phyloP scores from a whole-genome alignment of 805 yeast species.

The Huiozyma naganishii region DNA sequence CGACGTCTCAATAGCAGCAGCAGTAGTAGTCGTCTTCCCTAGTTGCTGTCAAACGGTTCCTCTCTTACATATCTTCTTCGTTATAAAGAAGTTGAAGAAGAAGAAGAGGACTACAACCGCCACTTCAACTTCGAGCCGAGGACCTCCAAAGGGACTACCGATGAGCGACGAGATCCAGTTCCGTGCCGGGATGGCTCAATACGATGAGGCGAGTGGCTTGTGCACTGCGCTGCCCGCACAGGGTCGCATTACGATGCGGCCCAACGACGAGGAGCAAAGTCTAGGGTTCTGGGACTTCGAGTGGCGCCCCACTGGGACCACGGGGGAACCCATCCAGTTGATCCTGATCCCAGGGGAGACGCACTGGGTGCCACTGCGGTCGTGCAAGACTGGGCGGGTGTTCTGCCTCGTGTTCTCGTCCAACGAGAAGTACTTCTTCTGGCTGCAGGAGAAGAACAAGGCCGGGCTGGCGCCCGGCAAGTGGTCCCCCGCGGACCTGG shows the following conservation, averaged over 20 bases:
- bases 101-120: no score
- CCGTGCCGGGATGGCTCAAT: conserved; percentile 54
- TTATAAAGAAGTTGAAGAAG: no score
- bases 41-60: no score
- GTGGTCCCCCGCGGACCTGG: conserved; percentile 48
- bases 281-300: conserved; percentile 27
- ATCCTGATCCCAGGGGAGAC: conserved; percentile 81
- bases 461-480: conserved; percentile 36
- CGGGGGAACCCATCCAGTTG: conserved; percentile 31
- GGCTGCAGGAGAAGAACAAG: conserved; percentile 67
- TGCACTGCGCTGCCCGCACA: conserved; percentile 51
- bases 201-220: conserved; percentile 42
- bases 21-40: no score
- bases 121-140: no score
- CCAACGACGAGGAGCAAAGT: conserved; percentile 22
- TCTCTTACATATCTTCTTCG: no score
- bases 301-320: conserved; percentile 25
- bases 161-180: conserved; percentile 29
- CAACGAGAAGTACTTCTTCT: conserved; percentile 44
- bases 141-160: no score
- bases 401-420: conserved; percentile 59
- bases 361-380: conserved; percentile 54
- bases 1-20: no score
- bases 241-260: conserved; percentile 32
- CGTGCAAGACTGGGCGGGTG: conserved; percentile 70